Conservation (phyloP, 306 rosid genomes). For the Hippophae tibetana region DNA sequence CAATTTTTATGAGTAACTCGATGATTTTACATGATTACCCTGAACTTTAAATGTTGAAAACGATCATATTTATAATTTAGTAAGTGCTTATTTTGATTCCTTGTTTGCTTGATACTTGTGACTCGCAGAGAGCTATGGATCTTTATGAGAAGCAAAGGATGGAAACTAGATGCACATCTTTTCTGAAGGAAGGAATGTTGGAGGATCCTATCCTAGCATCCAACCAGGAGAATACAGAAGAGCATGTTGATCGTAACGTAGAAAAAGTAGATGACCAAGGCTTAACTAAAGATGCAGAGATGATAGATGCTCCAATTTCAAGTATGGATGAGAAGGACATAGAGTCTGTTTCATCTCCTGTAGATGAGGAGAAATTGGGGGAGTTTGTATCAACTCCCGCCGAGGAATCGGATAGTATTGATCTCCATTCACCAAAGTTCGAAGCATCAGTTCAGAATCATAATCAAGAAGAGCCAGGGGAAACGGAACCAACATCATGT, state of each 20-base stretch:
- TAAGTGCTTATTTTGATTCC: background rate
- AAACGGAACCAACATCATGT: slow-evolving; percentile 21
- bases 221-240: slow-evolving; percentile 33
- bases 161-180: slow-evolving; percentile 29
- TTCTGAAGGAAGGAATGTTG: slow-evolving; percentile 26
- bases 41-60: no score
- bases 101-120: slow-evolving; percentile 16
- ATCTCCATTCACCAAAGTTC: slow-evolving; percentile 16
- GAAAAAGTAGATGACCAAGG: slow-evolving; percentile 37
- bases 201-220: slow-evolving; percentile 38
- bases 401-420: slow-evolving; percentile 38
- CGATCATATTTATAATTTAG: background rate
- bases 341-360: slow-evolving; percentile 11
- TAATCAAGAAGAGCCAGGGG: slow-evolving; percentile 31
- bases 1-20: no score
- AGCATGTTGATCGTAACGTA: slow-evolving; percentile 20
- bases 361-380: slow-evolving; percentile 30
- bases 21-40: no score
- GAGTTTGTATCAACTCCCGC: slow-evolving; percentile 26
- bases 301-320: slow-evolving; percentile 20
- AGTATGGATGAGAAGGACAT: slow-evolving; percentile 21
- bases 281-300: slow-evolving; percentile 25
- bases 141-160: slow-evolving; percentile 69
- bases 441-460: slow-evolving; percentile 24
- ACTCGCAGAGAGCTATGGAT: slow-evolving; percentile 66